Base-by-base conservation (phyloP, 345 rosid species). In the Salix brachista region DNA sequence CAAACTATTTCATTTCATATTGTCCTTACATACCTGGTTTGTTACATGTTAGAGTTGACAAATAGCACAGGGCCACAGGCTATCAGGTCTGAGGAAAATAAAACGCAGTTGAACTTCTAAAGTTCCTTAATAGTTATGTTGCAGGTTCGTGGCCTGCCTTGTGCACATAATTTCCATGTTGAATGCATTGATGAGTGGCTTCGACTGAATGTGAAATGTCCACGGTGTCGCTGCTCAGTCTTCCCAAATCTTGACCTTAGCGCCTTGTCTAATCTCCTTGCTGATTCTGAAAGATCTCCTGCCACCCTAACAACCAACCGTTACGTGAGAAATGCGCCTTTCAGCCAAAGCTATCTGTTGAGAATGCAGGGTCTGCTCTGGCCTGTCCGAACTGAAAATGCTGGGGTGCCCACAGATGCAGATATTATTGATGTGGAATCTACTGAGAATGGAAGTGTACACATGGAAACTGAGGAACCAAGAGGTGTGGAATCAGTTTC, bases 111-210 rank as follows among this genome's bases (percentile, higher is more conserved):
- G 54, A 50, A 67, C 12, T 19, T 6, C 37, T 54, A n/a, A 80
- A 73, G 70, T 80, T 75, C 72, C 74, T 75, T 50, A 25, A 70
- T 44, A n/a, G 67, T 71, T 48, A 68, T 74, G 37, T 28, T 80
- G 83, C 92, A 96, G 99, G 99, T 96, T 74, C 94, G 98, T 61
- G 99, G 98, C 72, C 86, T 96, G 81, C 99, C 99, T 23, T 94
- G 99, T 80, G 98, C 99, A 30, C 99, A 96, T 80, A 96, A 96
- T 83, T 96, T 96, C 86, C 98, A 96, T 76, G 96, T 96, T 28
- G 98, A 91, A 50, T 94, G 99, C 85, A 96, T 96, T 39, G 97
- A 94, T 10, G 88, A 92, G 88, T 96, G 99, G 99, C 91, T 96
- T 54, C 90, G 97, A 64, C 78, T 96, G 83, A 96, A 96, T 34